phyloP scores from a whole-genome alignment of 495 filamentous ascomycete genomes.

The Xylaria acuta region DNA sequence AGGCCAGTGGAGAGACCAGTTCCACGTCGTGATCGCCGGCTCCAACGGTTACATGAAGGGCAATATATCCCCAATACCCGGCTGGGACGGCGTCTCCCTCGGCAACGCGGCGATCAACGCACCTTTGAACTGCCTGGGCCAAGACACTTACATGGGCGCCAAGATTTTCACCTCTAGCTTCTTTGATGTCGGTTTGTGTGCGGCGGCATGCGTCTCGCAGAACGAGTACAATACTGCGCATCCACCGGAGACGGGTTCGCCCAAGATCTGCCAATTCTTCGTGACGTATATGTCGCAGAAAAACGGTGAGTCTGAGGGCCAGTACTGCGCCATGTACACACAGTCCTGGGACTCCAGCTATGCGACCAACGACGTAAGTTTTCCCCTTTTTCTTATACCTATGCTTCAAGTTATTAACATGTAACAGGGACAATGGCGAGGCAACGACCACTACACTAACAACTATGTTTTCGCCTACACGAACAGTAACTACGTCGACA shows the following conservation, averaged over 20 bases:
- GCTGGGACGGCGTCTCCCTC: constrained; percentile 43
- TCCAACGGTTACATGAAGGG: constrained; percentile 50
- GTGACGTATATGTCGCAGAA: constrained; percentile 53
- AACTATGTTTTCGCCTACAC: constrained; percentile 23
- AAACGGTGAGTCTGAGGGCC: constrained; percentile 41
- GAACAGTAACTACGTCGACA: neutral
- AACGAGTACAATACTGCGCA: constrained; percentile 45
- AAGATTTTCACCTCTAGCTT: constrained; percentile 49
- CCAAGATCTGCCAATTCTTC: constrained; percentile 55
- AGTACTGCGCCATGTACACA: constrained; percentile 39
- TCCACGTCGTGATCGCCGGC: constrained; percentile 53
- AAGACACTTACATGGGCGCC: constrained; percentile 49
- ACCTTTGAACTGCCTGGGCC: constrained; percentile 34
- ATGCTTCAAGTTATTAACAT: neutral
- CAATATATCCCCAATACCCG: constrained; percentile 33
- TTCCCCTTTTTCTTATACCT: neutral
- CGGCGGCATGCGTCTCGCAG: constrained; percentile 49
- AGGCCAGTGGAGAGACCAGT: constrained; percentile 47
- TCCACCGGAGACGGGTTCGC: constrained; percentile 36
- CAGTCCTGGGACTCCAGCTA: constrained; percentile 30
- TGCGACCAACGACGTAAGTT: constrained; percentile 38
- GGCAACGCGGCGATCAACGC: constrained; percentile 52
- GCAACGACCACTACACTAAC: constrained; percentile 25
- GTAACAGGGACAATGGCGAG: constrained; percentile 26
- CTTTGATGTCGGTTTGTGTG: constrained; percentile 49